These are phyloP conservation scores for Myrica gale DNA, from an alignment of 306 rosid species.

Conservation along the genomic window DNA sequence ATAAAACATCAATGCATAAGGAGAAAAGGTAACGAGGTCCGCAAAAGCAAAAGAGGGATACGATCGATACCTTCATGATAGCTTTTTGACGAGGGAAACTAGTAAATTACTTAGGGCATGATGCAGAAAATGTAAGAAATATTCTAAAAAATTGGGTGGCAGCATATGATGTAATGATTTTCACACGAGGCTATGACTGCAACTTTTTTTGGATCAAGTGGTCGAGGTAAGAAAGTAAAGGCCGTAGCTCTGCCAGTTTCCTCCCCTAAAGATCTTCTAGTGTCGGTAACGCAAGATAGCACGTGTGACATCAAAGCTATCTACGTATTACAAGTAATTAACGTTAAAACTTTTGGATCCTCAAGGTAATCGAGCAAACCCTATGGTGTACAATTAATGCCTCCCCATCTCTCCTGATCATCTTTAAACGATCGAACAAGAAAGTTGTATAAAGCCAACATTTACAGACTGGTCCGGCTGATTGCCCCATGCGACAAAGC, in stretches of 20 bases:
- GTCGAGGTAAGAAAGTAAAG: conserved; percentile 23
- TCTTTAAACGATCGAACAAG: not conserved
- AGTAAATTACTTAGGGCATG: too few relatives aligned
- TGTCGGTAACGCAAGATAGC: conserved; percentile 50
- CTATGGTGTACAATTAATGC: not conserved
- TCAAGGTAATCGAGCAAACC: too few relatives aligned
- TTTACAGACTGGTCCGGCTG: not conserved
- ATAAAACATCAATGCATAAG: too few relatives aligned
- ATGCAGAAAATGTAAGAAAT: not conserved
- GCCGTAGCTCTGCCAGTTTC: conserved; percentile 12
- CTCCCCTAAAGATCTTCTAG: conserved; percentile 23
- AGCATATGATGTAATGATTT: conserved; percentile 47
- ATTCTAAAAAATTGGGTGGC: not conserved
- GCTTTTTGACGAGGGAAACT: too few relatives aligned
- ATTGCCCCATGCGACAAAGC: not conserved
- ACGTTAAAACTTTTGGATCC: not conserved
- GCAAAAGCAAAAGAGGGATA: too few relatives aligned
- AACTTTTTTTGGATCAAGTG: conserved; percentile 31
- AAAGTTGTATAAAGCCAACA: not conserved
- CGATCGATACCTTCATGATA: too few relatives aligned
- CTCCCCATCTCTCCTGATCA: not conserved
- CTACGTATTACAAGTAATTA: not conserved
- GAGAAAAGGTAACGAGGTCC: too few relatives aligned
- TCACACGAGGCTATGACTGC: conserved; percentile 16
- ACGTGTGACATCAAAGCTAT: conserved; percentile 36